Conservation (phyloP, 176 grass and related monocot species). For the Carex scoparia region DNA sequence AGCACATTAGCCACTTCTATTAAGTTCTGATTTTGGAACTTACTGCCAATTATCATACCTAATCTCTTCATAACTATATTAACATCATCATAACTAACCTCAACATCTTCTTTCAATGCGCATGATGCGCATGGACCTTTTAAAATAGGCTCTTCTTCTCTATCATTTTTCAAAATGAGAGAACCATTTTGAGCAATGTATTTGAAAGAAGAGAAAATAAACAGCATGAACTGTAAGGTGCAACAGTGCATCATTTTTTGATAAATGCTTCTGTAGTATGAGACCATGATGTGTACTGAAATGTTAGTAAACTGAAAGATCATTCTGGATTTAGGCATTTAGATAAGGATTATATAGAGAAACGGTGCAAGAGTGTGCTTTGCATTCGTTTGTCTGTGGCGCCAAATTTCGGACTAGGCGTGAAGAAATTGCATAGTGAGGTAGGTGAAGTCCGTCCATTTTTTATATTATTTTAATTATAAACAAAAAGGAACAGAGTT, state of each 20-base stretch:
- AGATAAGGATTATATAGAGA: slow-evolving; percentile 6
- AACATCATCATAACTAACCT: slow-evolving; percentile 23
- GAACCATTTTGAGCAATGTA: neutral
- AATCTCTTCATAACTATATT: slow-evolving; percentile 35
- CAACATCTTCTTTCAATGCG: slow-evolving; percentile 4
- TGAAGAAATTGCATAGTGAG: slow-evolving; percentile 14
- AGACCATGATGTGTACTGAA: neutral
- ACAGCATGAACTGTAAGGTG: neutral
- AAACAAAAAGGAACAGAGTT: neutral
- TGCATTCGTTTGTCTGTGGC: neutral
- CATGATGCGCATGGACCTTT: neutral
- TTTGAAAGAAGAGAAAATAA: slow-evolving; percentile 4
- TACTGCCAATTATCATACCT: neutral
- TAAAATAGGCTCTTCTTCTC: neutral
- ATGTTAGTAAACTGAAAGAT: slow-evolving; percentile 15
- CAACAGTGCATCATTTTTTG: neutral
- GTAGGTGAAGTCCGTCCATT: neutral
- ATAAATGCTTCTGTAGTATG: slow-evolving; percentile 2
- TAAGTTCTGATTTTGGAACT: slow-evolving; percentile 16
- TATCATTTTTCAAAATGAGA: neutral
- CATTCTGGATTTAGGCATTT: slow-evolving; percentile 16
- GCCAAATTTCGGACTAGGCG: neutral
- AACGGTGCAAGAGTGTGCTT: neutral
- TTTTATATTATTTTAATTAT: neutral
- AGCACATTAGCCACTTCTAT: slow-evolving; percentile 33